Percentiles rank a stretch among this genome's conserved stretches.
These are phyloP conservation scores for Epithele typhae DNA, from an alignment of 768 basidiomycete species.

Conservation along the genomic window DNA sequence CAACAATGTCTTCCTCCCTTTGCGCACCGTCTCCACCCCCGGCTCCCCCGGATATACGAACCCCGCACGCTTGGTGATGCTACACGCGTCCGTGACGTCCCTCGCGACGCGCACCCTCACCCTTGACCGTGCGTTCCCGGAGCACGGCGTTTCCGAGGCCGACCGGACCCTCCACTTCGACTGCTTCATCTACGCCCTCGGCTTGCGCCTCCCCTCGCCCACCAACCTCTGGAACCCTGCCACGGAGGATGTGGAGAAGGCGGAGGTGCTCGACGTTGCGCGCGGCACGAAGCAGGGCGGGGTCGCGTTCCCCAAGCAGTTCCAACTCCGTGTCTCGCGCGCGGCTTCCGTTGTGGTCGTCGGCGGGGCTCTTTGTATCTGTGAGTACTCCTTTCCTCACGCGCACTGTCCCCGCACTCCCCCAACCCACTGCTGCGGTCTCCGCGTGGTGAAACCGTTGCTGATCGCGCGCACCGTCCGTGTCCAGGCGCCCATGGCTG, in stretches of 20 bases:
- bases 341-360: constrained; percentile 56
- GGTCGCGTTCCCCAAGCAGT: constrained; percentile 45
- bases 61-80: no score
- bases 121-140: constrained; percentile 44
- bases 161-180: constrained; percentile 42
- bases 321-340: constrained; percentile 46
- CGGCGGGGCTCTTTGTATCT: constrained; percentile 70
- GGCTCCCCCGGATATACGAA: no score
- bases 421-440: background rate
- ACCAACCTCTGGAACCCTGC: constrained; percentile 48
- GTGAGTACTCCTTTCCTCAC: constrained; percentile 35
- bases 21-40: no score
- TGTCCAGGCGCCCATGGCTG: no score
- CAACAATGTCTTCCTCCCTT: no score
- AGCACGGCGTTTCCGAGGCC: constrained; percentile 33
- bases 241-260: constrained; percentile 8
- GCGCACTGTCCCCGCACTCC: no score
- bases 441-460: no score
- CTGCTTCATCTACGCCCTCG: constrained; percentile 57
- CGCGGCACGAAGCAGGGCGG: constrained; percentile 46
- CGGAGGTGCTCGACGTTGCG: constrained; percentile 6
- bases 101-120: constrained; percentile 38
- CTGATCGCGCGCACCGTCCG: no score
- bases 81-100: constrained; percentile 44
- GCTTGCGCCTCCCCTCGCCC: constrained; percentile 50